Evolutionary conservation across 441 rosid species (phyloP), one percentile per base, ranked within the genome.

Genomic region (Erodium chrysanthum): DNA sequence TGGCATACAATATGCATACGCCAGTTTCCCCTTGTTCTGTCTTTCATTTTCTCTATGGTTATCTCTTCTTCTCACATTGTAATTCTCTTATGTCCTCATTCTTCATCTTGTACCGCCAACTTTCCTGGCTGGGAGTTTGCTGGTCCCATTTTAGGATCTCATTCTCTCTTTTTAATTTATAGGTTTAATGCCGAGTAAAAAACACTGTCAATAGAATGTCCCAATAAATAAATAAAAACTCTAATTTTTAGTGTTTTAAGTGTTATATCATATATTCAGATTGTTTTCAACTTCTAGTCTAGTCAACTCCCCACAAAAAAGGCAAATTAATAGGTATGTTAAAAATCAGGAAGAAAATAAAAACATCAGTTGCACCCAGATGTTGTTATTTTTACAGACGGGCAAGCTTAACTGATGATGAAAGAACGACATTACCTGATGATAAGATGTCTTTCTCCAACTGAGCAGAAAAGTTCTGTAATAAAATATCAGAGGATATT

Each of bases 381-480:
- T 35, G 20, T n/a, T 17, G 58, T 50, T 50, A 50, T 6, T 50
- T 17, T 50, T 64, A 31, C 44, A 15, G 9, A 14, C 7, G 52
- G 22, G 18, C 17, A 59, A 59, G 14, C 31, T 21, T 59, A 9
- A 22, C 63, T 59, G 63, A 31, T 62, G 17, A 29, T 7, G 31
- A 27, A 40, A 18, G 68, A 42, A 44, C 20, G 59, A 18, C 46
- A 72, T 69, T 81, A 95, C 99, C 99, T 72, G 93, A 88, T 59
- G 79, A 79, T 79, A 95, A 79, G 64, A 91, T 82, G 68, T 95
- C 96, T 77, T 77, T 92, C 91, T 95, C 98, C 88, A 95, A 77
- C 84, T 90, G 99, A 70, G 97, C 98, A 69, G 97, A 90, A 81
- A 92, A 87, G 79, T 78, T 89, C 98, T 95, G 97, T 77, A 85